Conservation (phyloP, 257 asterid genomes). For the Solanum paucissectum region DNA sequence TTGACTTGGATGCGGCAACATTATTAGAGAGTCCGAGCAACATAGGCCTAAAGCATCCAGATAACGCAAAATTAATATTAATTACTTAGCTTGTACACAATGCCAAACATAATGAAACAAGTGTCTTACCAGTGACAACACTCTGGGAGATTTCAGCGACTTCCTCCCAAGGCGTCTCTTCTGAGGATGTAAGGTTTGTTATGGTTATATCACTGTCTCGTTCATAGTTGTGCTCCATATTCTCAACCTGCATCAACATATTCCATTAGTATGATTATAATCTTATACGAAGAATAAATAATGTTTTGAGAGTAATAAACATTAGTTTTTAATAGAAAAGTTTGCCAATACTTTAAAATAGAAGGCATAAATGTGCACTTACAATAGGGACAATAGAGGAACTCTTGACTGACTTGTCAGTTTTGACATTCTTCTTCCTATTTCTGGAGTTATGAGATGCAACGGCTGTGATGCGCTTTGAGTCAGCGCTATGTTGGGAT, state of each 20-base stretch:
- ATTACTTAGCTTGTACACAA: neutral
- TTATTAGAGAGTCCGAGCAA: neutral
- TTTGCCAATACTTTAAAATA: neutral
- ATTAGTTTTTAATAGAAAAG: neutral
- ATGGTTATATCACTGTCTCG: conserved; percentile 1
- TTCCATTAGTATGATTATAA: neutral
- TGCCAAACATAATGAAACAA: neutral
- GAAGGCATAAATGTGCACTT: conserved; percentile 2
- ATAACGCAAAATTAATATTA: neutral
- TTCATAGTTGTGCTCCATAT: conserved; percentile 1
- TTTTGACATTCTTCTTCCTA: conserved; percentile 25
- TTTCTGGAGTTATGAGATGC: conserved; percentile 4
- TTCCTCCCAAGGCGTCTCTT: conserved; percentile 10
- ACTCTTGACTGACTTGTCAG: conserved; percentile 19
- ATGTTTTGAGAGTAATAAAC: neutral
- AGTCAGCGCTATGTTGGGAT: neutral
- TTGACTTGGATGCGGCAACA: accelerated
- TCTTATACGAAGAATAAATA: neutral
- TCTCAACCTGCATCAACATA: conserved; percentile 36
- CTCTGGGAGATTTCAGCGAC: conserved; percentile 4
- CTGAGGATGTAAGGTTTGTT: conserved; percentile 9
- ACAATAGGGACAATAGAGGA: conserved; percentile 23
- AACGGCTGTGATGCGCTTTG: neutral
- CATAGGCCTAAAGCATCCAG: neutral
- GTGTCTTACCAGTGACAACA: conserved; percentile 27